These are phyloP conservation scores for Arthrinium phaeospermum DNA, from an alignment of 2,329 filamentous ascomycete species.

Conservation along the genomic window DNA sequence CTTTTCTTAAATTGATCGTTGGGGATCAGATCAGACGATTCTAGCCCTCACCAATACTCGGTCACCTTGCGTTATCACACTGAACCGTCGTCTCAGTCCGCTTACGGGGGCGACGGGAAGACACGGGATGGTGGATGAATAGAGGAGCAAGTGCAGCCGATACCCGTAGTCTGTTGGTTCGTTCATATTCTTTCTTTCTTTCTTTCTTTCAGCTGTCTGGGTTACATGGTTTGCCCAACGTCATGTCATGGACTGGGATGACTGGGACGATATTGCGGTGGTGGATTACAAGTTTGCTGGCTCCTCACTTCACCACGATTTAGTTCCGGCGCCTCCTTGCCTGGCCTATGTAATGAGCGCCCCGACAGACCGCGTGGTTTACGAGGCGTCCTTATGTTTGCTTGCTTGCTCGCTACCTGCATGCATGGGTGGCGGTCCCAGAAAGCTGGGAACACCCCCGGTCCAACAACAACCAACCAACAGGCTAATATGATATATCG, in stretches of 20 bases:
- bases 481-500: background rate
- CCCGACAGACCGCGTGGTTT: background rate
- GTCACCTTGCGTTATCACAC: background rate
- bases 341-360: background rate
- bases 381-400: background rate
- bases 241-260: background rate
- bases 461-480: background rate
- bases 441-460: background rate
- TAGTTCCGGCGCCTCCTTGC: background rate
- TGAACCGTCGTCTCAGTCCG: background rate
- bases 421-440: background rate
- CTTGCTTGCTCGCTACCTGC: background rate
- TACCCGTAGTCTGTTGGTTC: background rate
- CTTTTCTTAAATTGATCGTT: background rate
- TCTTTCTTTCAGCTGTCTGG: background rate
- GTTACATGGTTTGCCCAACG: background rate
- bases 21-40: background rate
- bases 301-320: background rate
- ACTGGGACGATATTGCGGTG: background rate
- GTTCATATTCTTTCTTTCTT: background rate
- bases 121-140: background rate
- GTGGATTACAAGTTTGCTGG: background rate
- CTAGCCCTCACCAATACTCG: background rate
- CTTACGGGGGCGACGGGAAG: background rate
- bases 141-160: background rate